Conservation (phyloP, 192 early-diverging fungal species). For the Entomortierella chlamydospora region DNA sequence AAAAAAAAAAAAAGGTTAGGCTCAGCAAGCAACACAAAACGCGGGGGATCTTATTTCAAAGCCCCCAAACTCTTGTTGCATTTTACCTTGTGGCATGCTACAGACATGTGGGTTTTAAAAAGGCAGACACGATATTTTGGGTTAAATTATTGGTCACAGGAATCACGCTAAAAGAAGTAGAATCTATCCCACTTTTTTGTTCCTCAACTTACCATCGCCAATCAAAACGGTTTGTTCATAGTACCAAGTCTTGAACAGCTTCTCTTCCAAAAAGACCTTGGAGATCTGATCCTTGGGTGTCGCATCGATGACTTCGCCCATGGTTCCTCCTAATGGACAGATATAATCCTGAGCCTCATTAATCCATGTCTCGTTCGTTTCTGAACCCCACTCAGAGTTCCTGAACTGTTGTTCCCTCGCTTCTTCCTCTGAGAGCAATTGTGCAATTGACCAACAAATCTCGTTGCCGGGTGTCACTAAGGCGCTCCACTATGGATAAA, state of each 20-base stretch:
- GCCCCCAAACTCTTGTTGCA: background rate
- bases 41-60: background rate
- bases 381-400: slow-evolving; percentile 34
- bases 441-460: background rate
- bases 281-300: slow-evolving; percentile 29
- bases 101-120: no score
- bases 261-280: slow-evolving; percentile 27
- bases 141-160: background rate
- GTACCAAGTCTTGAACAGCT: slow-evolving; percentile 30
- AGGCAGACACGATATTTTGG: background rate
- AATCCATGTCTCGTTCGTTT: slow-evolving; percentile 11
- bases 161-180: background rate
- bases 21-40: background rate
- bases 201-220: slow-evolving; percentile 23
- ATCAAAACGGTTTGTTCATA: background rate
- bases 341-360: background rate
- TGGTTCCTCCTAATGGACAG: slow-evolving; percentile 1
- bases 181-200: no score
- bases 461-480: background rate
- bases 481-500: background rate
- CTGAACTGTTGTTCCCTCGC: slow-evolving; percentile 8
- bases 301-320: slow-evolving; percentile 23
- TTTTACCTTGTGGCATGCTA: slow-evolving; percentile 3
- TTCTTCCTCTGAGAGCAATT: background rate
- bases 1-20: background rate